Percentiles rank a stretch among this genome's conserved stretches.
phyloP scores from a whole-genome alignment of 495 filamentous ascomycete species.

The Penicillium taxi region DNA sequence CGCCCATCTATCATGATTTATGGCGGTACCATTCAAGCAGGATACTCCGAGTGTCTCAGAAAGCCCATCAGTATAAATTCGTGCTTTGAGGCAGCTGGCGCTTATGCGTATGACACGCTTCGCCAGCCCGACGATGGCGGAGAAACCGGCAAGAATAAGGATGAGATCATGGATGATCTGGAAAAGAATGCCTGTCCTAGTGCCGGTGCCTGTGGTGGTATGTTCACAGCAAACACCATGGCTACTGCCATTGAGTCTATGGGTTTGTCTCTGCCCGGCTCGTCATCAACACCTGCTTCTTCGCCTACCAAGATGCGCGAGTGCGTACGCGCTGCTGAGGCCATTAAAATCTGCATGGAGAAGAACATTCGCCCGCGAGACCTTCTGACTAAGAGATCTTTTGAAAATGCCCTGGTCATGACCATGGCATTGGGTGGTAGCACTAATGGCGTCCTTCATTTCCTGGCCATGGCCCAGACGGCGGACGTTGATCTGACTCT shows the following conservation, averaged over 20 bases:
- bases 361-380: constrained; percentile 79
- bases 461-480: constrained; percentile 89
- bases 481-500: constrained; percentile 76
- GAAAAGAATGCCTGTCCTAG: constrained; percentile 83
- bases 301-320: constrained; percentile 90
- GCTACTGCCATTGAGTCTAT: constrained; percentile 93
- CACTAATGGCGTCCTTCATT: constrained; percentile 90
- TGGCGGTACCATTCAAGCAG: constrained; percentile 82
- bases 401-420: constrained; percentile 88
- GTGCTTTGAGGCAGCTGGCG: constrained; percentile 86
- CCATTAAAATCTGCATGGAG: constrained; percentile 80
- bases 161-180: constrained; percentile 80
- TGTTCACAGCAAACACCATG: constrained; percentile 98
- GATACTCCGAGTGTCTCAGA: constrained; percentile 68
- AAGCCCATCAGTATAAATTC: constrained; percentile 82
- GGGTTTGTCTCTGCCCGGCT: constrained; percentile 84
- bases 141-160: constrained; percentile 53
- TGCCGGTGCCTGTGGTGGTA: constrained; percentile 91
- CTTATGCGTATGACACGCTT: constrained; percentile 69
- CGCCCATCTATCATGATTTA: constrained; percentile 80
- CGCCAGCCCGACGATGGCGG: constrained; percentile 49
- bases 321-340: constrained; percentile 77
- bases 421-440: constrained; percentile 88
- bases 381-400: constrained; percentile 73
- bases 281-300: constrained; percentile 78